Conservation (phyloP, 805 yeast species). For the Blastobotrys muscicola region DNA sequence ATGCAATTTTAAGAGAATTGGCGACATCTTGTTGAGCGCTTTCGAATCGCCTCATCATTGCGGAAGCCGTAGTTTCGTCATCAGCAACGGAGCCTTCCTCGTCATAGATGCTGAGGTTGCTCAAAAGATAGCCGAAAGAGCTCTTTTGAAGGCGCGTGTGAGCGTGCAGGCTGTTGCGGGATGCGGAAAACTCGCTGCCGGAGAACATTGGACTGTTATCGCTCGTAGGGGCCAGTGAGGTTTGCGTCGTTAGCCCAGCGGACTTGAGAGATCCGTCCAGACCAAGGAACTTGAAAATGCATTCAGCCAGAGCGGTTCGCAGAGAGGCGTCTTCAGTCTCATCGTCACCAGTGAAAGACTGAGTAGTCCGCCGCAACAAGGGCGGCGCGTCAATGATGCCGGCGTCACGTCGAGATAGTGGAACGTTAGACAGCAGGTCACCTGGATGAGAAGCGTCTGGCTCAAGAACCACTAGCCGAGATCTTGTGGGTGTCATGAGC, state of each 20-base stretch:
- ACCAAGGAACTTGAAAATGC: conserved; percentile 60
- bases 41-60: conserved; percentile 1
- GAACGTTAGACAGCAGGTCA: conserved; percentile 73
- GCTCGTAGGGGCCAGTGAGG: conserved; percentile 9
- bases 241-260: neutral
- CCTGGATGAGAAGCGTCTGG: conserved; percentile 61
- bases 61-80: neutral
- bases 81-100: neutral
- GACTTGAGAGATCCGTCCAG: conserved; percentile 32
- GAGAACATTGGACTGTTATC: conserved; percentile 16
- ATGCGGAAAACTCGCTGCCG: conserved; percentile 3
- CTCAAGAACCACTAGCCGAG: conserved; percentile 19
- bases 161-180: neutral
- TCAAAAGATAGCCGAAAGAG: conserved; percentile 4
- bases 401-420: conserved; percentile 27
- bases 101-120: neutral
- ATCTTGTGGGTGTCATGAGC: neutral
- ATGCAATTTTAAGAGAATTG: conserved; percentile 45
- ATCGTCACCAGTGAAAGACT: conserved; percentile 48
- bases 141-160: neutral
- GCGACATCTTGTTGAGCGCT: conserved; percentile 13
- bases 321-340: conserved; percentile 63
- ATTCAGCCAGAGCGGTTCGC: conserved; percentile 58
- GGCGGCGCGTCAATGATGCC: conserved; percentile 6
- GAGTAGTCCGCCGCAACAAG: conserved; percentile 5